phyloP scores from a whole-genome alignment of 805 yeast species.

The Yarrowia osloensis region DNA sequence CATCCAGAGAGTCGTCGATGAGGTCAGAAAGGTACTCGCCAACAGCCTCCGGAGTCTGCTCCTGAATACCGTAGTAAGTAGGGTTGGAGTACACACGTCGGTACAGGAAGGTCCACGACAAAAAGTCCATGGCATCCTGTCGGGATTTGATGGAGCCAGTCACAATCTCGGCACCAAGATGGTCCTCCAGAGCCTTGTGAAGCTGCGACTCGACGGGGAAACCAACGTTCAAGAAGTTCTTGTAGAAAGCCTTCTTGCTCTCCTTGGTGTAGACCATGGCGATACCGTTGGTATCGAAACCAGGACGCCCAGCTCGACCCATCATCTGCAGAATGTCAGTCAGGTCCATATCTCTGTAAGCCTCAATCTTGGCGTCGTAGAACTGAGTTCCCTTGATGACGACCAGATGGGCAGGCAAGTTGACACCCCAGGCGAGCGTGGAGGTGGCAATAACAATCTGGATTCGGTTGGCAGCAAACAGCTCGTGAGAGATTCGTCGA shows the following conservation, averaged over 20 bases:
- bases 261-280: conserved; percentile 78
- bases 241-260: conserved; percentile 71
- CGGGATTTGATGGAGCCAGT: conserved; percentile 64
- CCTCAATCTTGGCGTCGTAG: conserved; percentile 61
- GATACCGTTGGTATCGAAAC: conserved; percentile 74
- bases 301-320: conserved; percentile 86
- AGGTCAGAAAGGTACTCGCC: conserved; percentile 47
- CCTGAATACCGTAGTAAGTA: conserved; percentile 72
- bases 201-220: conserved; percentile 81
- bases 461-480: conserved; percentile 68
- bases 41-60: conserved; percentile 50
- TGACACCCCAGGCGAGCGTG: conserved; percentile 88
- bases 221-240: conserved; percentile 74
- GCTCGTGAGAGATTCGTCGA: conserved; percentile 66
- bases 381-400: conserved; percentile 74
- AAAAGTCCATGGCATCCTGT: conserved; percentile 72
- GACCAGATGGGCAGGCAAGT: conserved; percentile 77
- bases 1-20: conserved; percentile 67
- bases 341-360: conserved; percentile 76
- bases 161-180: conserved; percentile 77
- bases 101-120: conserved; percentile 75
- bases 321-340: conserved; percentile 82
- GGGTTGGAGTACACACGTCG: conserved; percentile 78
- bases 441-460: conserved; percentile 77
- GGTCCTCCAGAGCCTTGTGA: conserved; percentile 75